Evolutionary conservation across 2,329 filamentous ascomycete genomes (phyloP), one percentile per base, ranked within the genome.

Genomic region (Ceratocystis colombiana): DNA sequence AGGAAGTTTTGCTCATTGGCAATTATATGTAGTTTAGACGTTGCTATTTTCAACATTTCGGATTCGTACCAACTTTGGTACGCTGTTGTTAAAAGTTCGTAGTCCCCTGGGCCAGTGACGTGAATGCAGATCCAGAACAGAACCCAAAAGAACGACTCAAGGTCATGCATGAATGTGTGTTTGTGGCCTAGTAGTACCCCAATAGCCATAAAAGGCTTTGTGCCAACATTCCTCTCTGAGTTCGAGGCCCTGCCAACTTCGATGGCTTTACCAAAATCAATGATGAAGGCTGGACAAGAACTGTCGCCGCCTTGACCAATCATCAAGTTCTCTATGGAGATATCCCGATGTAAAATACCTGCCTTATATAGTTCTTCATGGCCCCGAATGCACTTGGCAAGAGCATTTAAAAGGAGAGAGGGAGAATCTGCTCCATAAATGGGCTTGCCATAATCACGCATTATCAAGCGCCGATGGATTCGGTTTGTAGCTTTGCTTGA

Each of bases 71-170:
- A 48, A 10, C 5, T n/a, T n/a, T 20, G 17, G 15, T 48, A 48
- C 10, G 1, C 2, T 37, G 33, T 20, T 20, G 6, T 4, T 48
- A 20, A n/a, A 3, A 2, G 15, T n/a, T 20, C 3, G 8, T 48
- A 4, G 8, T 7, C 0, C 20, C 17, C 5, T 48, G 46, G 46
- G 1, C 2, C 46, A 20, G 17, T 48, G 17, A 22, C 17, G 20
- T 64, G 45, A 2, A 33, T n/a, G 20, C 22, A 50, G 20, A 64
- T 50, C 62, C 62, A 64, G 25, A 41, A 22, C 6, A 64, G 62
- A 7, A 37, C 25, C 62, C 62, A 64, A n/a, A 48, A 64, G 22
- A 64, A 64, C 2, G 62, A 64, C 15, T 64, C 62, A 50, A 64
- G 62, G 41, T 64, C 45, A 22, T 64, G 62, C 15, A 48, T 33